Percentiles rank a stretch among this genome's conserved stretches.
Conservation (phyloP, 306 rosid species). For the Cucurbita argyrosperma region DNA sequence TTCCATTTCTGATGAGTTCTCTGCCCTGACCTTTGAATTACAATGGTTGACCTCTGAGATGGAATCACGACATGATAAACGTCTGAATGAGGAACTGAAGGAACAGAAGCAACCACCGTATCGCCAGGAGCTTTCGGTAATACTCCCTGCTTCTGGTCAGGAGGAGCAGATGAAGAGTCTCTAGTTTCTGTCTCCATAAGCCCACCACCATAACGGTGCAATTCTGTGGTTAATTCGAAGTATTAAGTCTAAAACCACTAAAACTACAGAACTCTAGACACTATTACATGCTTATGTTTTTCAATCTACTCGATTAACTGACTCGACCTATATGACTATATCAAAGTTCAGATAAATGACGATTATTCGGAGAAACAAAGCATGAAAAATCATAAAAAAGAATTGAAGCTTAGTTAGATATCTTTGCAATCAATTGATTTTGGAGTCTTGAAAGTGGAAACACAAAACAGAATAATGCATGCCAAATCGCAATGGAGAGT, state of each 20-base stretch:
- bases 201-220: slow-evolving; percentile 87
- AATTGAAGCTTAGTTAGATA: background rate
- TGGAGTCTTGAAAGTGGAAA: background rate
- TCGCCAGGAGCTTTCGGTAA: slow-evolving; percentile 45
- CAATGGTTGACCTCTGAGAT: slow-evolving; percentile 66
- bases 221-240: slow-evolving; percentile 34
- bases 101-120: slow-evolving; percentile 41
- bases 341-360: background rate
- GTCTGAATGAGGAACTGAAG: slow-evolving; percentile 65
- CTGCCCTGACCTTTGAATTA: slow-evolving; percentile 69
- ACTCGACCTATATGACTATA: background rate
- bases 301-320: background rate
- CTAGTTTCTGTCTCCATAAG: slow-evolving; percentile 65
- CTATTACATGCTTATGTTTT: background rate
- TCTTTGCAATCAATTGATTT: background rate
- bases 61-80: slow-evolving; percentile 65
- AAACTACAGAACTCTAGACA: background rate
- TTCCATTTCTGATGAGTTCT: slow-evolving; percentile 95
- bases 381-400: background rate
- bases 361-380: background rate
- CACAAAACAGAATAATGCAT: background rate
- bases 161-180: slow-evolving; percentile 40
- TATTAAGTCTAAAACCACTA: background rate
- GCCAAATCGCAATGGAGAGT: background rate
- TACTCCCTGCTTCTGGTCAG: slow-evolving; percentile 62